phyloP scores from a whole-genome alignment of 2,329 filamentous ascomycete genomes.

The Sporothrix brunneoviolacea region DNA sequence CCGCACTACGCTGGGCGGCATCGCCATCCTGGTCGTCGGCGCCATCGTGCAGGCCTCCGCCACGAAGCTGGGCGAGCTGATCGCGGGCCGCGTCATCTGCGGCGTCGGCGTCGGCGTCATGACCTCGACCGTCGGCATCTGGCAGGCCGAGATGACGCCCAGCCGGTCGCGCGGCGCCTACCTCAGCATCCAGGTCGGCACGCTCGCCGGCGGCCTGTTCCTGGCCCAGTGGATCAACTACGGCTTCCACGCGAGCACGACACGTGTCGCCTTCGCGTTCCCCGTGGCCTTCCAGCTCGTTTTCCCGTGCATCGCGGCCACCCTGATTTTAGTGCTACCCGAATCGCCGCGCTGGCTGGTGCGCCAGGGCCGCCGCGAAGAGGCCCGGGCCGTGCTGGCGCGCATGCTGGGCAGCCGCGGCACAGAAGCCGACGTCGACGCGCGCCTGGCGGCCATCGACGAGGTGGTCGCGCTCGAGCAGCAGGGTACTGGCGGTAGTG shows the following conservation, averaged over 20 bases:
- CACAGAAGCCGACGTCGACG: conserved; percentile 23
- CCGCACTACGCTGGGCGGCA: neutral
- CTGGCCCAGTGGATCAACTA: conserved; percentile 10
- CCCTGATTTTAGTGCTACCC: conserved; percentile 24
- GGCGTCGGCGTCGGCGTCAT: conserved; percentile 4
- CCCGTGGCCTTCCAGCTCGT: conserved; percentile 3
- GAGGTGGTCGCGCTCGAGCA: conserved; percentile 34
- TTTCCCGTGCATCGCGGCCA: conserved; percentile 17
- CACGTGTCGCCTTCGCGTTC: neutral
- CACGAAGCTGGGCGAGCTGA: neutral
- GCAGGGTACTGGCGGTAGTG: conserved; percentile 11
- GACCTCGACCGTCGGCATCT: conserved; percentile 3
- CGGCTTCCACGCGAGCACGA: neutral
- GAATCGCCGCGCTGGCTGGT: conserved; percentile 25
- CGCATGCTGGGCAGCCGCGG: conserved; percentile 24
- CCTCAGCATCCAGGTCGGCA: neutral
- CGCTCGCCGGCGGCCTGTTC: neutral
- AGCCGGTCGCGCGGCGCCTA: neutral
- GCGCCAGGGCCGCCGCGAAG: conserved; percentile 22
- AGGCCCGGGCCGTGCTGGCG: conserved; percentile 33
- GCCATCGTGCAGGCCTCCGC: neutral
- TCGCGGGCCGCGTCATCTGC: conserved; percentile 3
- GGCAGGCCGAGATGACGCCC: conserved; percentile 3
- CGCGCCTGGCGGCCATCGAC: conserved; percentile 30
- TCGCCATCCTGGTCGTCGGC: neutral